phyloP scores from a whole-genome alignment of 257 asterid species.

The Anisodus tanguticus region DNA sequence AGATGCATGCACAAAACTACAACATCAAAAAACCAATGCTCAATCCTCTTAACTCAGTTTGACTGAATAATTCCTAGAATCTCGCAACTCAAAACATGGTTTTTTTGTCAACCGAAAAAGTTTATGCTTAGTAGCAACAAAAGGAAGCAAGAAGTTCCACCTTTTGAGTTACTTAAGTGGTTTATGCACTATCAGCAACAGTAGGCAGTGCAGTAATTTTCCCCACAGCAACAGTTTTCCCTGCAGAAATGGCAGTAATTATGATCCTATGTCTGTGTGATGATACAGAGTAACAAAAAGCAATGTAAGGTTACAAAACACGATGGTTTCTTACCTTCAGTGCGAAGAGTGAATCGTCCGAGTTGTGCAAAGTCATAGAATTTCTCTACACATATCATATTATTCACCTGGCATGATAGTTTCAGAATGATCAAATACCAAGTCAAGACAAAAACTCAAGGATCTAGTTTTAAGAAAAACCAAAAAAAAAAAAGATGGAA shows the following conservation, averaged over 20 bases:
- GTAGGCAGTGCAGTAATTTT: slow-evolving; percentile 46
- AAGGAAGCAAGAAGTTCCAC: background rate
- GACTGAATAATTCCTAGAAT: background rate
- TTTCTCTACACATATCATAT: slow-evolving; percentile 81
- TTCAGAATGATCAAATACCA: slow-evolving; percentile 19
- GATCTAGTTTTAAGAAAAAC: background rate
- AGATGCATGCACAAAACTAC: slow-evolving; percentile 16
- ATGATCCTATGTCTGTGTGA: slow-evolving; percentile 1
- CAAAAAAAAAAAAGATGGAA: background rate
- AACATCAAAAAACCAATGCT: background rate
- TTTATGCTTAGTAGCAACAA: background rate
- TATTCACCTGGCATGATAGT: slow-evolving; percentile 59
- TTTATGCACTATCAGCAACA: slow-evolving; percentile 32
- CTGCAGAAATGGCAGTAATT: slow-evolving; percentile 42
- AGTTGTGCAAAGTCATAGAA: slow-evolving; percentile 78
- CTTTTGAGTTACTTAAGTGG: slow-evolving; percentile 12
- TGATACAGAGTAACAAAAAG: background rate
- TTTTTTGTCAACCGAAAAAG: background rate
- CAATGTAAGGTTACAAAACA: slow-evolving; percentile 21
- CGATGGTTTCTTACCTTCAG: slow-evolving; percentile 66
- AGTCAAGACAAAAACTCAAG: background rate
- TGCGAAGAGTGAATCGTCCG: slow-evolving; percentile 95
- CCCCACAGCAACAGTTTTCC: slow-evolving; percentile 59
- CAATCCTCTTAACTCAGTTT: background rate
- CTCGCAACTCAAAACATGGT: background rate